Base-by-base conservation (phyloP, 2,329 filamentous ascomycete genomes). In the Colletotrichum sp. region DNA sequence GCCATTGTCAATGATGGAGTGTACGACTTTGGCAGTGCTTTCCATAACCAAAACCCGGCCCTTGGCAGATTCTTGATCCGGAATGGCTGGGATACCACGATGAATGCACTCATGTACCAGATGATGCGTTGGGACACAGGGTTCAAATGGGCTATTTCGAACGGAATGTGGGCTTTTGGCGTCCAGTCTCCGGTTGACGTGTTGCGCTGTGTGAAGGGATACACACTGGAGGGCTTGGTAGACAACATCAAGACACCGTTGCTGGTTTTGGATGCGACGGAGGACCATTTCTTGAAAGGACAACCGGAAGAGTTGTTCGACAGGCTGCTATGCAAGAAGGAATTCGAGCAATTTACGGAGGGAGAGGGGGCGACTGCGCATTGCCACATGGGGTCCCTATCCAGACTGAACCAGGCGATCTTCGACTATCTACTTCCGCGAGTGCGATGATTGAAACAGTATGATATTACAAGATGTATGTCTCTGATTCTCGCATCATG, bases 391-490 rank as follows among this genome's bases (percentile, higher is more conserved):
- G 9, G 39, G 5, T 49, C 39, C 18, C 39, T 12, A 6, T 2
- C 9, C 3, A n/a, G 39, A 2, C 5, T 44, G 18, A 44, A 44
- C 39, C 39, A 44, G 18, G 18, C 39, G 18, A 6, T 44, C 3
- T 44, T 44, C 0, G 18, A 44, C 39, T 44, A n/a, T 44, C 18
- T 44, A n/a, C 39, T n/a, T n/a, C 39, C 39, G 18, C 9, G 39
- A 44, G 39, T 0, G 18, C 18, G 5, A 44, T 44, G 5, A 12
- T 12, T n/a, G 0, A 3, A n/a, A 4, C 5, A n/a, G 0, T 44
- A 44, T 44, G 18, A 10, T 10, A n/a, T 6, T 10, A n/a, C 0
- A 18, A 2, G 3, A 44, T 44, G 36, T 44, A 9, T 1, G 0
- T 44, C 2, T 39, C 18, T 18, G 15, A 2, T 18, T 3, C 2